A percentile compares a stretch with the other conserved stretches of the same genome.
Evolutionary conservation across 192 early-diverging fungal species (phyloP).

Genomic region (Pilobolus umbonatus): DNA sequence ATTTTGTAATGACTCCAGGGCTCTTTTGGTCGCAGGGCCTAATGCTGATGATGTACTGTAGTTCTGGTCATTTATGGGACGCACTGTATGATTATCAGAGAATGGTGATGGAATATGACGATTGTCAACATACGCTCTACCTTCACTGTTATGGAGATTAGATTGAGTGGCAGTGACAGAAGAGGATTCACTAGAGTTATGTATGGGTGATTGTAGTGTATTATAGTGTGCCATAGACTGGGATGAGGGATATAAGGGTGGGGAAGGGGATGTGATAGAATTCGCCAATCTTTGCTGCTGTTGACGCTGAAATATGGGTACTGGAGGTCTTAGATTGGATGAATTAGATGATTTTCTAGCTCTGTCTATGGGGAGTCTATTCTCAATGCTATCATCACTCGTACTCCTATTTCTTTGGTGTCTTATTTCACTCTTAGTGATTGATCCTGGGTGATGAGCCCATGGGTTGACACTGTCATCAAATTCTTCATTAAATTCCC

Average conservation of each 20-base stretch:
- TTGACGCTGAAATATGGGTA: neutral
- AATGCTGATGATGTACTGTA: slow-evolving; percentile 3
- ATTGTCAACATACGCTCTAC: too few species aligned
- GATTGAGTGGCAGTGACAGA: slow-evolving; percentile 6
- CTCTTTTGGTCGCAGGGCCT: slow-evolving; percentile 31
- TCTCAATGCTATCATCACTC: neutral
- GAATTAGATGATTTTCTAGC: neutral
- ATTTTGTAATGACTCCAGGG: slow-evolving; percentile 29
- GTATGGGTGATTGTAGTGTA: slow-evolving; percentile 6
- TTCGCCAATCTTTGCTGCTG: neutral
- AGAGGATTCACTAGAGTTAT: slow-evolving; percentile 6
- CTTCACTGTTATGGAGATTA: too few species aligned
- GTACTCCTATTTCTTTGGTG: neutral
- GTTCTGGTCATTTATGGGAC: neutral
- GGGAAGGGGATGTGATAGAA: slow-evolving; percentile 5
- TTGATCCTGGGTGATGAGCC: neutral
- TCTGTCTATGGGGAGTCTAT: neutral
- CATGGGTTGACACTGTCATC: slow-evolving; percentile 9
- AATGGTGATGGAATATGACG: too few species aligned
- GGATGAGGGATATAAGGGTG: neutral
- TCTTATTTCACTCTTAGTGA: neutral
- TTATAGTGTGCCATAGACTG: neutral
- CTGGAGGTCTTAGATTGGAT: neutral
- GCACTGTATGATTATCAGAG: slow-evolving; percentile 1
- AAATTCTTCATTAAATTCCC: slow-evolving; percentile 3